These are phyloP conservation scores for Goffeauzyma gilvescens DNA, from an alignment of 768 basidiomycete genomes.

Conservation along the genomic window DNA sequence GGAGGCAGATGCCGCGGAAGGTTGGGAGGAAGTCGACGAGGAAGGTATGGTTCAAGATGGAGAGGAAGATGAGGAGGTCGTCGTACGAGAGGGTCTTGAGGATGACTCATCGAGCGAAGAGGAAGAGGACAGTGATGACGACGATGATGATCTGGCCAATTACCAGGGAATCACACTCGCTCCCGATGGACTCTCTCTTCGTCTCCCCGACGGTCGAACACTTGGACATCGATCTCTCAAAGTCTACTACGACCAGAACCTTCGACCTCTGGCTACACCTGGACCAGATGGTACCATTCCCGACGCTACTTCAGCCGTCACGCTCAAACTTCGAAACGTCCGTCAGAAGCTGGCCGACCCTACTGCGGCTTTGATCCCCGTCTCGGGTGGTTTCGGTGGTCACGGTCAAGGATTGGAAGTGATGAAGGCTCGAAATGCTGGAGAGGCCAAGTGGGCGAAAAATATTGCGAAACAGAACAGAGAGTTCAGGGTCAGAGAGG, in stretches of 20 bases:
- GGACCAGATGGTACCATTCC: too few relatives aligned
- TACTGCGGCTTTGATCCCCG: constrained; percentile 64
- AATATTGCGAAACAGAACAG: constrained; percentile 66
- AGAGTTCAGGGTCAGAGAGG: constrained; percentile 57
- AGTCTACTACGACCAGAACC: constrained; percentile 69
- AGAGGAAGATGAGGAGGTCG: constrained; percentile 13
- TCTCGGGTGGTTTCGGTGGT: constrained; percentile 68
- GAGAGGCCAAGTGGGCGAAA: constrained; percentile 82
- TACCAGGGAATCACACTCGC: constrained; percentile 40
- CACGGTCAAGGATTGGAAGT: constrained; percentile 64
- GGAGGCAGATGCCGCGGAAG: constrained; percentile 30
- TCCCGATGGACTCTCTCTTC: constrained; percentile 38
- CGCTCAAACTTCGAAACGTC: constrained; percentile 59
- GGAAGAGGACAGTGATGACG: constrained; percentile 28
- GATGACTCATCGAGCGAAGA: constrained; percentile 8
- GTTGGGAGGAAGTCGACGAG: constrained; percentile 18
- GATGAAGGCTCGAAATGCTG: constrained; percentile 77
- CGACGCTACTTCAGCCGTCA: constrained; percentile 33
- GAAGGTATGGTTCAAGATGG: constrained; percentile 9
- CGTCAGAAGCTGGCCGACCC: constrained; percentile 61
- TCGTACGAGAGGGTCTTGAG: constrained; percentile 9
- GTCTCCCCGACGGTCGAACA: constrained; percentile 76
- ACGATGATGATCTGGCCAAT: constrained; percentile 19
- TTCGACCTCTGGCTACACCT: constrained; percentile 34
- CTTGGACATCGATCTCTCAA: constrained; percentile 79